These are phyloP conservation scores for Exophiala spinifera DNA, from an alignment of 2,329 filamentous ascomycete species.

Conservation along the genomic window DNA sequence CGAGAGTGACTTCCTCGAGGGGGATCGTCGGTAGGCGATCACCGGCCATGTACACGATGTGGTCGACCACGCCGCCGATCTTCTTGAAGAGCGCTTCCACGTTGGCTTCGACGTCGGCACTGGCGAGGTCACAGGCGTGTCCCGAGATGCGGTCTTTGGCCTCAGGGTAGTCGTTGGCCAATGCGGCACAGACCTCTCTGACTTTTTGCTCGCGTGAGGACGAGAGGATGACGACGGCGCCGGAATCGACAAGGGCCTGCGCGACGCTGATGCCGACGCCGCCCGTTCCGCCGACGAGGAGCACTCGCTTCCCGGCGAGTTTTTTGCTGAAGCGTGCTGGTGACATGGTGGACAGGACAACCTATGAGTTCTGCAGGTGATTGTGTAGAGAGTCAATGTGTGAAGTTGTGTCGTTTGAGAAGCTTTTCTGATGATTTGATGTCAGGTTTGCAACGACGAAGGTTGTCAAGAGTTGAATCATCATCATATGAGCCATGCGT, in stretches of 20 bases:
- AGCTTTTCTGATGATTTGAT: too few species aligned
- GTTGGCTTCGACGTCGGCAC: conserved; percentile 47
- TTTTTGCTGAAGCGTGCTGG: conserved; percentile 30
- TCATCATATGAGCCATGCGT: too few species aligned
- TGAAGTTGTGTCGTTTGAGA: too few species aligned
- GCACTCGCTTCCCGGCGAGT: conserved; percentile 38
- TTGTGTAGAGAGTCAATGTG: too few species aligned
- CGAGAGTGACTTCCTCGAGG: conserved; percentile 43
- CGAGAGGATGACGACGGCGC: conserved; percentile 58
- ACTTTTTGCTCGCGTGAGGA: conserved; percentile 55
- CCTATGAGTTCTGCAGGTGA: too few species aligned
- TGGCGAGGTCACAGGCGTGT: conserved; percentile 49
- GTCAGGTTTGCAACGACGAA: too few species aligned
- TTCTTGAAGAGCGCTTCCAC: conserved; percentile 45
- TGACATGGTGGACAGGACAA: conserved; percentile 31
- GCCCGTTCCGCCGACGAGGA: conserved; percentile 62
- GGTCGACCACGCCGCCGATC: conserved; percentile 43
- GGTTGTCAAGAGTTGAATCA: too few species aligned
- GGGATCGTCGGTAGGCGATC: conserved; percentile 42
- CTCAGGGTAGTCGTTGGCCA: conserved; percentile 46
- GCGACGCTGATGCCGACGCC: conserved; percentile 63
- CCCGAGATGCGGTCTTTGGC: conserved; percentile 40
- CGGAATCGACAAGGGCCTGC: conserved; percentile 55
- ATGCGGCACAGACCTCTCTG: conserved; percentile 43
- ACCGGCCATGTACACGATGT: conserved; percentile 58